Conservation (phyloP, 352 stramenopile species). For the Pythium periplocum region DNA sequence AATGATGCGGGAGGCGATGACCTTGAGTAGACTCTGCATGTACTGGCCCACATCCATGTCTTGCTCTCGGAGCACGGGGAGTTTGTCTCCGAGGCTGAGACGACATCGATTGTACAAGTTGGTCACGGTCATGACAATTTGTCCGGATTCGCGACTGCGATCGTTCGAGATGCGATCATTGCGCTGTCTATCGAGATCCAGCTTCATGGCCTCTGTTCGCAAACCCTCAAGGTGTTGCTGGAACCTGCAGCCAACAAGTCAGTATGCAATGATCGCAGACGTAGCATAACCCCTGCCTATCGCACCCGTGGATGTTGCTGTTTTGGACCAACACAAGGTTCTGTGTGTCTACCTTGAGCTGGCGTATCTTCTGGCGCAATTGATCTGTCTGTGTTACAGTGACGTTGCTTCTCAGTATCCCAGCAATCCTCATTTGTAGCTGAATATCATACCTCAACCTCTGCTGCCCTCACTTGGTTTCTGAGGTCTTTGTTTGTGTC, state of each 20-base stretch:
- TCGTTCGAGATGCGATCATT: slow-evolving; percentile 78
- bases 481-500: slow-evolving; percentile 87
- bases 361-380: slow-evolving; percentile 64
- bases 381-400: slow-evolving; percentile 43
- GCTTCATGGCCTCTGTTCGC: slow-evolving; percentile 66
- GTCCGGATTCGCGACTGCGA: slow-evolving; percentile 76
- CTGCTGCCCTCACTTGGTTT: slow-evolving; percentile 54
- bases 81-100: slow-evolving; percentile 66
- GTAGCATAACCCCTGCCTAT: background rate
- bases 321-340: slow-evolving; percentile 84
- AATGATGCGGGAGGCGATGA: slow-evolving; percentile 74
- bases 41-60: slow-evolving; percentile 72
- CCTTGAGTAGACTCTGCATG: slow-evolving; percentile 69
- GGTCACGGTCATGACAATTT: slow-evolving; percentile 89
- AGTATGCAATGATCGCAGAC: background rate
- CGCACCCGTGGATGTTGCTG: slow-evolving; percentile 66
- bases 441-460: slow-evolving; percentile 38
- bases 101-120: slow-evolving; percentile 88
- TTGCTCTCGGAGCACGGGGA: slow-evolving; percentile 65
- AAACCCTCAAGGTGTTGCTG: slow-evolving; percentile 79
- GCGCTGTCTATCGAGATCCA: slow-evolving; percentile 79
- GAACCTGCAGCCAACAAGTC: slow-evolving; percentile 17
- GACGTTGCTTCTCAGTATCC: too few species aligned
- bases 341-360: slow-evolving; percentile 79
- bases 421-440: too few species aligned